Percentiles rank a stretch among this genome's conserved stretches.
Evolutionary conservation across 805 yeast genomes (phyloP).

Genomic region (Starmerella davenportii): DNA sequence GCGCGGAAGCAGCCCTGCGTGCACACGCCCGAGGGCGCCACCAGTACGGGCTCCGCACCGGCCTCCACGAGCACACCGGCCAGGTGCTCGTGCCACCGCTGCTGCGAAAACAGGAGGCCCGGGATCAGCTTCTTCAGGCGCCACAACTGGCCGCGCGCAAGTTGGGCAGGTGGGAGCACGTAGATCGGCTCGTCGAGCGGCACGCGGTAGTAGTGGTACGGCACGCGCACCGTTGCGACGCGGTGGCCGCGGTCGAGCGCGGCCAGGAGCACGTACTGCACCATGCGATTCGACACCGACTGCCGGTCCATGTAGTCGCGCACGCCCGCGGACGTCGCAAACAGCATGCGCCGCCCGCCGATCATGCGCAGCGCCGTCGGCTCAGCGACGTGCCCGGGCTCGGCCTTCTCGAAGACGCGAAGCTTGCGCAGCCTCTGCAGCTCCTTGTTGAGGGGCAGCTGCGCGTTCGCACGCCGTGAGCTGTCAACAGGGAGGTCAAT

Average conservation of each 20-base stretch:
- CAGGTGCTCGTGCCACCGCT: not conserved
- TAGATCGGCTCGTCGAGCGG: not conserved
- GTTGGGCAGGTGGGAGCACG: not conserved
- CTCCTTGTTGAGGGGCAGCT: too few relatives aligned
- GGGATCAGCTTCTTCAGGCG: not conserved
- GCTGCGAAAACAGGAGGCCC: not conserved
- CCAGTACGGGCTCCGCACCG: not conserved
- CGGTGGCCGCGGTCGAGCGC: not conserved
- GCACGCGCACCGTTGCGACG: not conserved
- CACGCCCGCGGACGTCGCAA: not conserved
- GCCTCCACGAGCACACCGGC: not conserved
- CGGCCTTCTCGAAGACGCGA: not conserved
- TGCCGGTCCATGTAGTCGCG: not conserved
- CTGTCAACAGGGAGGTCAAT: too few relatives aligned
- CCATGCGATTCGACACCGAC: not conserved
- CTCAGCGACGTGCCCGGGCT: not conserved
- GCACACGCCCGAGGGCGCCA: not conserved
- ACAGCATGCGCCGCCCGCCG: not conserved
- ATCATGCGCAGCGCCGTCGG: not conserved
- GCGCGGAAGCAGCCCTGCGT: not conserved
- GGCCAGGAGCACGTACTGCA: not conserved
- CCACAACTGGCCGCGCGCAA: not conserved
- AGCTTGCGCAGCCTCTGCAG: too few relatives aligned
- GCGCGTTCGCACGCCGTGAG: too few relatives aligned
- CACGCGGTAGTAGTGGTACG: not conserved